phyloP scores from a whole-genome alignment of 2,329 filamentous ascomycete species.

The Penicillium sp. region DNA sequence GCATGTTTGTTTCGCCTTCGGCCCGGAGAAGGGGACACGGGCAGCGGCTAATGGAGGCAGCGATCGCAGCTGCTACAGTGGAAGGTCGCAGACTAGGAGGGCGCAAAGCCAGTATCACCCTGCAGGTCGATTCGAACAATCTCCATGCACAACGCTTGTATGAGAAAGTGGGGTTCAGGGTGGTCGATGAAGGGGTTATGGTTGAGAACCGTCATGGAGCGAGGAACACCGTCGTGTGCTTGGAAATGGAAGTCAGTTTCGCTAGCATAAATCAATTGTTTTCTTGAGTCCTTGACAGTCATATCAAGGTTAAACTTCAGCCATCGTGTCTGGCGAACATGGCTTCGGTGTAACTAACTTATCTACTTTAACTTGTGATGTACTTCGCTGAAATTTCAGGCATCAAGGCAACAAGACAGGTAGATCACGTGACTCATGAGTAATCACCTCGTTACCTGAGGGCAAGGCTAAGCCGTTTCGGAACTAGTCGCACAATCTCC shows the following conservation, averaged over 20 bases:
- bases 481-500: constrained; percentile 29
- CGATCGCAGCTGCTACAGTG: constrained; percentile 8
- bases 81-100: constrained; percentile 14
- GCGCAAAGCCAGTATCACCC: constrained; percentile 18
- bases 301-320: neutral
- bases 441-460: constrained; percentile 18
- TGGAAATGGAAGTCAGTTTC: constrained; percentile 7
- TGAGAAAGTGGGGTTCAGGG: constrained; percentile 25
- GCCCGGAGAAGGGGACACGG: constrained; percentile 24
- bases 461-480: constrained; percentile 31
- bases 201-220: constrained; percentile 3
- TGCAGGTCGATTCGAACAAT: constrained; percentile 22
- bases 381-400: neutral
- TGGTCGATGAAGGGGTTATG: constrained; percentile 10
- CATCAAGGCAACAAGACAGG: neutral
- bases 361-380: neutral
- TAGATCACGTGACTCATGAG: constrained; percentile 4
- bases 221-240: neutral
- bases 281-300: neutral
- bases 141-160: constrained; percentile 23
- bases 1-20: constrained; percentile 32
- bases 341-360: neutral
- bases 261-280: neutral
- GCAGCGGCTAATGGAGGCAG: constrained; percentile 22
- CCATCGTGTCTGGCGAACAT: neutral